These are phyloP conservation scores for Nothophytophthora sp. DNA, from an alignment of 352 stramenopile species.

Conservation along the genomic window DNA sequence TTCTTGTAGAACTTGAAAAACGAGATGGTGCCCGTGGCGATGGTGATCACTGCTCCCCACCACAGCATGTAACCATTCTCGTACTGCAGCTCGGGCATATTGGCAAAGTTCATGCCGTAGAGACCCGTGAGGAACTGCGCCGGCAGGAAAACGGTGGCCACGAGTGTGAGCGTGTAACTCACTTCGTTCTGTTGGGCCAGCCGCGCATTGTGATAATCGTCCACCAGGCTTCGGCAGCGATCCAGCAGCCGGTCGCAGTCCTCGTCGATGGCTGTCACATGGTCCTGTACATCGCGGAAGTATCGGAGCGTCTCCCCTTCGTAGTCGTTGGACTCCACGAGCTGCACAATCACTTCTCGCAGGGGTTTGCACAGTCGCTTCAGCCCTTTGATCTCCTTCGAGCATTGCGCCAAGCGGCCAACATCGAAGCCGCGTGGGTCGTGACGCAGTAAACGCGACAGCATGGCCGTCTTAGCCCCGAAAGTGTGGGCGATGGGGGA, in stretches of 20 bases:
- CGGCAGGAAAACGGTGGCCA: conserved; percentile 82
- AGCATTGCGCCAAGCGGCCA: conserved; percentile 49
- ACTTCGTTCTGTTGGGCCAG: conserved; percentile 70
- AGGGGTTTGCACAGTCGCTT: conserved; percentile 76
- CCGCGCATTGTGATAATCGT: conserved; percentile 73
- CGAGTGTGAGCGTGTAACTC: conserved; percentile 79
- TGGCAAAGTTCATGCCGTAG: conserved; percentile 90
- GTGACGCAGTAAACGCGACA: conserved; percentile 61
- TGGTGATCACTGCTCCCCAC: conserved; percentile 62
- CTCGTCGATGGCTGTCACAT: conserved; percentile 78
- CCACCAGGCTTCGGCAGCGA: conserved; percentile 58
- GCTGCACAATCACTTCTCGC: conserved; percentile 69
- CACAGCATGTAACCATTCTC: conserved; percentile 81
- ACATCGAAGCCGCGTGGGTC: conserved; percentile 63
- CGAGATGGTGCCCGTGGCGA: conserved; percentile 41
- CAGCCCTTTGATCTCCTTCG: conserved; percentile 78
- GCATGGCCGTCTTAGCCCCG: conserved; percentile 70
- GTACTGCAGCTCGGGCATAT: conserved; percentile 85
- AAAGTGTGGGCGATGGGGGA: conserved; percentile 77
- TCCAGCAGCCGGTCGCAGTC: conserved; percentile 83
- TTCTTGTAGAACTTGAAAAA: conserved; percentile 82
- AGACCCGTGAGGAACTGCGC: conserved; percentile 88
- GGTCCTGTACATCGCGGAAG: conserved; percentile 86
- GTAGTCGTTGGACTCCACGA: conserved; percentile 73
- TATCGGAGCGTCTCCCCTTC: conserved; percentile 73